Evolutionary conservation across 257 asterid species (phyloP), one percentile per base, ranked within the genome.

Genomic region (Lavandula angustifolia): DNA sequence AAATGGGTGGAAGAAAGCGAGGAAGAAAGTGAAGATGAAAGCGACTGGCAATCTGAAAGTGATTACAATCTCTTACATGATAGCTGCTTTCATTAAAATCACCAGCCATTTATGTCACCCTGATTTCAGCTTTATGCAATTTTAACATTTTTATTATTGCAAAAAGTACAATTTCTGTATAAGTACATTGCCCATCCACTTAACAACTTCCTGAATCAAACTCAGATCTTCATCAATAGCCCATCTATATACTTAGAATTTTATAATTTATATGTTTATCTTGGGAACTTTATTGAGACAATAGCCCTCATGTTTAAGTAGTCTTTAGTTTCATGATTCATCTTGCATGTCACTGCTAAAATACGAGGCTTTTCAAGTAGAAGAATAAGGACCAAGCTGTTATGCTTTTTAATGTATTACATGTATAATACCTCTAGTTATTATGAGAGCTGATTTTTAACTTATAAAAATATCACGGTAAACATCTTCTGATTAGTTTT

Each of bases 41-140:
- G 90, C 83, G 92, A 85, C 58, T 92, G 94, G 82, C 79, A 85
- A 75, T 90, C 99, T 58, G 95, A 80, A 78, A 68, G 99, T 94
- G 84, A 74, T 68, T 57, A 32, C 22, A 29, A 53, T 43, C 43
- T 62, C 60, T 73, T 38, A 53, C 48, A 37, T 48, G 61, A 59
- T 71, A 52, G 11, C 60, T 54, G 33, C n/a, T 62, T 65, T 72
- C 32, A 12, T 35, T 49, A 29, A 62, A 51, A 53, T 60, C 5
- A 13, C 32, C 60, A 13, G 12, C 65, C 72, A 54, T 46, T 35
- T 14, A 12, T 16, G 55, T 59, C 41, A 46, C 60, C 33, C 16
- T 50, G 54, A 35, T 10, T 50, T 54, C 32, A 44, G 40, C 35
- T 29, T 55, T 62, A 29, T 27, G 37, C 22, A 51, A 18, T 33